These are phyloP conservation scores for Gracilariopsis chorda DNA, from an alignment of 23 red algal genomes.

Conservation along the genomic window DNA sequence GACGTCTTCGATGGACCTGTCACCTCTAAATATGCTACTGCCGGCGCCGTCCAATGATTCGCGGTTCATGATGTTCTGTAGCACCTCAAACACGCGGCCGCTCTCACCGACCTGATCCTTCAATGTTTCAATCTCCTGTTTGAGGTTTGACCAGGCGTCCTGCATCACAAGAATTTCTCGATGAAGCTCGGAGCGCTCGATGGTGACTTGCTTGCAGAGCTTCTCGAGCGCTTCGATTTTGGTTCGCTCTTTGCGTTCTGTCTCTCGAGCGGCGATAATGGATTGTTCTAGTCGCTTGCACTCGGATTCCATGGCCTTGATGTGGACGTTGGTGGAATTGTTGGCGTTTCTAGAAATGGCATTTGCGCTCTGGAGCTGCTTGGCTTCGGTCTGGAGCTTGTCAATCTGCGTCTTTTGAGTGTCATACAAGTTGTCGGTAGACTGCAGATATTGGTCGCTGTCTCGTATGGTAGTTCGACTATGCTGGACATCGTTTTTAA, in stretches of 20 bases:
- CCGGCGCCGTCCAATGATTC: constrained; percentile 27
- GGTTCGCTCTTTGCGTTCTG: constrained; percentile 50
- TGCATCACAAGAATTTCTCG: constrained; percentile 44
- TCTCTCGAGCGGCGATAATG: not conserved
- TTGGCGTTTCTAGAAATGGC: constrained; percentile 19
- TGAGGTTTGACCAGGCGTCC: constrained; percentile 45
- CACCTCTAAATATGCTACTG: not conserved
- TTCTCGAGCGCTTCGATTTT: constrained; percentile 51
- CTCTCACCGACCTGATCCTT: constrained; percentile 47
- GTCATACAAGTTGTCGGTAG: not conserved
- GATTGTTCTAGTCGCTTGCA: constrained; percentile 5
- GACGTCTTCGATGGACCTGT: constrained; percentile 22
- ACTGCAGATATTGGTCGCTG: not conserved
- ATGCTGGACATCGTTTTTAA: not conserved
- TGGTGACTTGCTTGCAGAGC: constrained; percentile 54
- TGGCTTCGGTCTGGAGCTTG: constrained; percentile 19
- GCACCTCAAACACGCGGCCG: constrained; percentile 9
- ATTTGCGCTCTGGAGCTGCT: constrained; percentile 17
- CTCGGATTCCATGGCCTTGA: constrained; percentile 49
- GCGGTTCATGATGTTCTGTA: constrained; percentile 42
- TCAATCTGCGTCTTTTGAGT: constrained; percentile 25
- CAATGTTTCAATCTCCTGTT: constrained; percentile 33
- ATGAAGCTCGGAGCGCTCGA: constrained; percentile 32
- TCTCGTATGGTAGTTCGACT: not conserved
- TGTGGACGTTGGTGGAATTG: constrained; percentile 31